Evolutionary conservation across 306 rosid species (phyloP).

Genomic region (Glycyrrhiza uralensis): DNA sequence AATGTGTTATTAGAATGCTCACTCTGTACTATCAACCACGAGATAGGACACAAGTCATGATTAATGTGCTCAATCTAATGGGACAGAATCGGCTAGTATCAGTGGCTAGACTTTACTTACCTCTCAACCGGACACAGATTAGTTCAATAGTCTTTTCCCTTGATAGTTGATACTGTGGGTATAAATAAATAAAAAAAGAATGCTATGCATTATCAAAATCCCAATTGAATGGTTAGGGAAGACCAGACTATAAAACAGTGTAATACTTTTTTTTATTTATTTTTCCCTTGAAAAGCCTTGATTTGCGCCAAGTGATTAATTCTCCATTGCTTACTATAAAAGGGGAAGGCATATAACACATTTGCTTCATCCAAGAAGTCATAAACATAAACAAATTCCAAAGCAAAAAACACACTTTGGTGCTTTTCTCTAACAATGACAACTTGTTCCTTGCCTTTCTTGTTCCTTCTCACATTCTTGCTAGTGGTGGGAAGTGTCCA

Average conservation of each 20-base stretch:
- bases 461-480: conserved; percentile 14
- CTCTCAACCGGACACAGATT: no score
- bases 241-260: background rate
- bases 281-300: conserved; percentile 39
- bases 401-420: conserved; percentile 13
- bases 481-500: conserved; percentile 27
- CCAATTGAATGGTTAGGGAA: background rate
- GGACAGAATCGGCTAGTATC: no score
- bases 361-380: conserved; percentile 1
- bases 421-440: no score
- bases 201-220: background rate
- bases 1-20: no score
- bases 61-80: no score
- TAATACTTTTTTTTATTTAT: background rate
- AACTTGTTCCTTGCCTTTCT: background rate
- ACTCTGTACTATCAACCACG: no score
- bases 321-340: conserved; percentile 41
- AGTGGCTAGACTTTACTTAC: no score
- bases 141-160: no score
- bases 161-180: no score
- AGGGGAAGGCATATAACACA: conserved; percentile 19
- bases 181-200: no score
- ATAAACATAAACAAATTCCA: conserved; percentile 14
- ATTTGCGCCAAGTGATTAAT: conserved; percentile 41
- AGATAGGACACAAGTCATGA: no score